Base-by-base conservation (phyloP, 495 filamentous ascomycete genomes). In the Delitschia confertaspora region DNA sequence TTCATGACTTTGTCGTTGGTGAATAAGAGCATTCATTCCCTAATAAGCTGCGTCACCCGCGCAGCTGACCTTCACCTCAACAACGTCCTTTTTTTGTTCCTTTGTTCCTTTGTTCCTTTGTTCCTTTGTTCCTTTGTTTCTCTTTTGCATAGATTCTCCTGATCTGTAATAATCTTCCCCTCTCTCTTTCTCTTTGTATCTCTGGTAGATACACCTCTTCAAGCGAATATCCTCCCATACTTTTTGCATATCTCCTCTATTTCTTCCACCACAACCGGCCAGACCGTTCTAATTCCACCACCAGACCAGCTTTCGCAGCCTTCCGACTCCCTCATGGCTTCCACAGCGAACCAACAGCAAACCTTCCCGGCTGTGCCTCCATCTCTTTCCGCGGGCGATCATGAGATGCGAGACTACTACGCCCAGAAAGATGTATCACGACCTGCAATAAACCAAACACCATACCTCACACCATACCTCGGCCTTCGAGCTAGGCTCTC, bases 401-500 rank as follows among this genome's bases (percentile, higher is more conserved):
- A 72, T 68, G 70, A 71, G 61, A 68, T 70, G 66, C 68, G 64
- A 62, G 62, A 72, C 62, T 66, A 71, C 62, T 69, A 69, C 62
- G 58, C 60, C 47, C 46, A 58, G 30, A 64, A 68, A 53, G 58
- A 65, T 56, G 61, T 58, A 63, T 48, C 65, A 62, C 64, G 63
- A 63, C 61, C 65, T 65, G 51, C 61, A 45, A 60, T 68, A 51
- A 65, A 71, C 51, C 72, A 74, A 58, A 63, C 67, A 53, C 66
- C 68, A 51, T 65, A 71, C 46, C 75, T 93, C 56, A 98, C 87
- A 35, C 93, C 91, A 21, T 96, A 96, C 58, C 82, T 98, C 23
- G 91, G 89, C 40, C 73, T 93, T 51, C 78, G 80, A 49, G 83
- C 91, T 45, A 78, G 88, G 46, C 72, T 96, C 30, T 98, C 91